Evolutionary conservation across 2,329 filamentous ascomycete species (phyloP).

Genomic region (Aspergillus tanneri): DNA sequence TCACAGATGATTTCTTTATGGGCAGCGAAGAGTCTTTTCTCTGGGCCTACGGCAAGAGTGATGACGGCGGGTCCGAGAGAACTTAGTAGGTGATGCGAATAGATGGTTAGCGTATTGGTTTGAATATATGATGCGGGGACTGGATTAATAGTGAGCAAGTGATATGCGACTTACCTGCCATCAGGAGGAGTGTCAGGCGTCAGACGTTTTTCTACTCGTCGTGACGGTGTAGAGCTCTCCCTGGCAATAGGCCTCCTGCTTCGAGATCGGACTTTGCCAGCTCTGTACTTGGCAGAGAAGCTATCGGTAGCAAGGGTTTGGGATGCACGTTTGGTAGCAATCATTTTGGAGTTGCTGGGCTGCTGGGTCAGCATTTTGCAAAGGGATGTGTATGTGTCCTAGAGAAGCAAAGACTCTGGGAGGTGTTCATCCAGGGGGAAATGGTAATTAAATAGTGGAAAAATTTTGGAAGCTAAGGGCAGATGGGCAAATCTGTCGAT

Average conservation of each 20-base stretch:
- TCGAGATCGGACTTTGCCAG: constrained; percentile 38
- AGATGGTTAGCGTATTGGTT: neutral
- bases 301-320: constrained; percentile 31
- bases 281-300: constrained; percentile 44
- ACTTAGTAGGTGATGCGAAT: constrained; percentile 42
- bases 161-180: constrained; percentile 32
- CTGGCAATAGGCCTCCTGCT: constrained; percentile 35
- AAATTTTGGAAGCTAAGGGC: neutral
- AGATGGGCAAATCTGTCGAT: neutral
- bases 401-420: neutral
- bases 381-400: neutral
- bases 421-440: neutral
- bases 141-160: too few species aligned
- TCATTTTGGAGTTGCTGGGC: constrained; percentile 13
- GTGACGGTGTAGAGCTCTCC: constrained; percentile 27
- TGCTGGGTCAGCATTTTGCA: constrained; percentile 4
- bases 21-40: constrained; percentile 84
- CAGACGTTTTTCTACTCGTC: constrained; percentile 29
- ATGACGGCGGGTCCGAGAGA: constrained; percentile 66
- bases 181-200: constrained; percentile 38
- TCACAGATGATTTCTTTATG: constrained; percentile 80
- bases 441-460: neutral
- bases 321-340: constrained; percentile 25
- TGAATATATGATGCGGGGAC: neutral
- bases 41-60: constrained; percentile 75